Percentiles rank a stretch among this genome's conserved stretches.
phyloP scores from a whole-genome alignment of 164 flowering plant species.

The Piper betle region DNA sequence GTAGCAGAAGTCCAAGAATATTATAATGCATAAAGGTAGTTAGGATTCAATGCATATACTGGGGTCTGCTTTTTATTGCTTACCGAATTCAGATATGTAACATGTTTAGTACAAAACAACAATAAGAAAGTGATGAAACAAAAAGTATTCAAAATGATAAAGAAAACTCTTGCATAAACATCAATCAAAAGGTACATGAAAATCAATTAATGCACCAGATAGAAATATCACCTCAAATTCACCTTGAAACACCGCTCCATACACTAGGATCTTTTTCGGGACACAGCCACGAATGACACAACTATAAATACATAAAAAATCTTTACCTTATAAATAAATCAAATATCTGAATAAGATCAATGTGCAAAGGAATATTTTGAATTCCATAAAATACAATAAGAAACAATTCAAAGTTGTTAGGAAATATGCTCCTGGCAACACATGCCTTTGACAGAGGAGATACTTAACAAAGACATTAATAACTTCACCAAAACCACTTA shows the following conservation, averaged over 20 bases:
- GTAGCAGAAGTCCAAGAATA: no score
- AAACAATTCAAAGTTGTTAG: no score
- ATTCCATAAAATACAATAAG: no score
- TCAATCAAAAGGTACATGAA: not conserved
- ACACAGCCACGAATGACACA: slow-evolving; percentile 99
- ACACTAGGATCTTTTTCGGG: slow-evolving; percentile 92
- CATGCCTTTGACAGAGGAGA: not conserved
- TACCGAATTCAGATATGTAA: not conserved
- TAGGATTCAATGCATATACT: no score
- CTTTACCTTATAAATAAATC: no score
- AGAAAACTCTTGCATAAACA: not conserved
- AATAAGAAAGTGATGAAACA: not conserved
- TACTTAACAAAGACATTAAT: not conserved
- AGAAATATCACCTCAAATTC: slow-evolving; percentile 69
- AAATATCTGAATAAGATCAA: no score
- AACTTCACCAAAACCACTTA: slow-evolving; percentile 32
- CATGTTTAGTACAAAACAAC: not conserved
- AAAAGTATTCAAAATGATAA: not conserved
- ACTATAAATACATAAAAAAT: slow-evolving; percentile 18
- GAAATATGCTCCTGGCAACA: no score
- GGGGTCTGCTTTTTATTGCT: not conserved
- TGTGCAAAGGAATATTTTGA: no score
- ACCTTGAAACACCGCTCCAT: slow-evolving; percentile 79
- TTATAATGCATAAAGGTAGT: no score
- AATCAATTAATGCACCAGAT: not conserved